phyloP scores from a whole-genome alignment of 2,329 filamentous ascomycete genomes.

The Rutstroemia sp. region DNA sequence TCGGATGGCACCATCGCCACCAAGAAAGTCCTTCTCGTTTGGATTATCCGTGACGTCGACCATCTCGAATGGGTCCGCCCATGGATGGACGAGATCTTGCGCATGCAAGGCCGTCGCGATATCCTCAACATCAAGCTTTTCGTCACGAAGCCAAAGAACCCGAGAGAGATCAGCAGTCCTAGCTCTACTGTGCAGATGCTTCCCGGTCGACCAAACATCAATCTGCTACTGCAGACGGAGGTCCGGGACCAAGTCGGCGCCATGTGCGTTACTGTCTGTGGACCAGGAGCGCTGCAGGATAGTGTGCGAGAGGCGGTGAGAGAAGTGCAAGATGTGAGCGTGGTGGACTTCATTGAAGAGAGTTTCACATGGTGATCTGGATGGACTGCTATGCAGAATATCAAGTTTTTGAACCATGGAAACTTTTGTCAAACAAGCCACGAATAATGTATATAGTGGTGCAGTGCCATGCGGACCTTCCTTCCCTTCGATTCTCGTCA shows the following conservation, averaged over 20 bases:
- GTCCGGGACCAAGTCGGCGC: slow-evolving; percentile 76
- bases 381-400: background rate
- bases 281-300: slow-evolving; percentile 66
- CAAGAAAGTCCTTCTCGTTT: slow-evolving; percentile 74
- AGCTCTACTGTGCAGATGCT: slow-evolving; percentile 84
- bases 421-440: too few species aligned
- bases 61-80: slow-evolving; percentile 89
- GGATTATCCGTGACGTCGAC: slow-evolving; percentile 86
- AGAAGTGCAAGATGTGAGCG: slow-evolving; percentile 50
- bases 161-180: slow-evolving; percentile 66
- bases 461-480: too few species aligned
- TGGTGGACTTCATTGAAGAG: slow-evolving; percentile 72
- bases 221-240: slow-evolving; percentile 73
- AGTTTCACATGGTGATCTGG: slow-evolving; percentile 49
- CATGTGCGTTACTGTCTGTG: slow-evolving; percentile 80
- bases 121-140: slow-evolving; percentile 83
- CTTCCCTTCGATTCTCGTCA: background rate
- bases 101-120: slow-evolving; percentile 73
- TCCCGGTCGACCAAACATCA: slow-evolving; percentile 78
- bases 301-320: slow-evolving; percentile 66
- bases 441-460: too few species aligned
- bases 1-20: slow-evolving; percentile 69
- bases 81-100: slow-evolving; percentile 70
- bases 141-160: slow-evolving; percentile 78
- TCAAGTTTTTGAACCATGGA: too few species aligned